Percentiles rank a stretch among this genome's conserved stretches.
Evolutionary conservation across 2,329 filamentous ascomycete species (phyloP).

Genomic region (Westerdykella sp.): DNA sequence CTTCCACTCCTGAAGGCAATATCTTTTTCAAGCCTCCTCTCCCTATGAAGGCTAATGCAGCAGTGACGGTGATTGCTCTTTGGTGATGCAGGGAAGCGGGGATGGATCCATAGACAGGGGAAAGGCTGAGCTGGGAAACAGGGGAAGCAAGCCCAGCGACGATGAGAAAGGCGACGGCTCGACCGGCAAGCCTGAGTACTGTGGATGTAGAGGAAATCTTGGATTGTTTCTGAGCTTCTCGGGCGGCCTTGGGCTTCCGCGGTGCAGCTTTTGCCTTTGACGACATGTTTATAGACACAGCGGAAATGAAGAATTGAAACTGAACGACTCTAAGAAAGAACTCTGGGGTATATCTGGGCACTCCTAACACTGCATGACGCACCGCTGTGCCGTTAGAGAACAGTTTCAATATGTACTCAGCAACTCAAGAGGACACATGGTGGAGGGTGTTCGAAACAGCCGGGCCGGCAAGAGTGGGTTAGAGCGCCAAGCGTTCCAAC

Average conservation of each 20-base stretch:
- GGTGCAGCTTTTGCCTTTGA: slow-evolving; percentile 26
- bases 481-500: slow-evolving; percentile 19
- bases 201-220: slow-evolving; percentile 17
- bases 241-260: slow-evolving; percentile 30
- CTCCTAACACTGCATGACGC: slow-evolving; percentile 5
- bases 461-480: slow-evolving; percentile 15
- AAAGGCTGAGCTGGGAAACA: slow-evolving; percentile 68
- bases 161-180: slow-evolving; percentile 42
- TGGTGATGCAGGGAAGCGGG: slow-evolving; percentile 68
- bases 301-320: slow-evolving; percentile 2
- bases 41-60: slow-evolving; percentile 65
- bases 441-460: slow-evolving; percentile 23
- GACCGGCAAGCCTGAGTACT: slow-evolving; percentile 26
- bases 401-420: background rate
- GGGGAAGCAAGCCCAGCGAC: slow-evolving; percentile 61
- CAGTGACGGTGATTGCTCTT: slow-evolving; percentile 57
- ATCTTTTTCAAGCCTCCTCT: slow-evolving; percentile 53
- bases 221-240: slow-evolving; percentile 19
- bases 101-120: slow-evolving; percentile 83
- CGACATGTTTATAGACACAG: slow-evolving; percentile 18
- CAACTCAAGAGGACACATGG: background rate
- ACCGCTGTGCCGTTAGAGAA: slow-evolving; percentile 7
- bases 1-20: slow-evolving; percentile 43
- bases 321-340: slow-evolving; percentile 5
- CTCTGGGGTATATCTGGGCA: too few relatives aligned